Percentiles rank a stretch among this genome's conserved stretches.
phyloP scores from a whole-genome alignment of 139 green algal species.

The Chlorella vulgaris region DNA sequence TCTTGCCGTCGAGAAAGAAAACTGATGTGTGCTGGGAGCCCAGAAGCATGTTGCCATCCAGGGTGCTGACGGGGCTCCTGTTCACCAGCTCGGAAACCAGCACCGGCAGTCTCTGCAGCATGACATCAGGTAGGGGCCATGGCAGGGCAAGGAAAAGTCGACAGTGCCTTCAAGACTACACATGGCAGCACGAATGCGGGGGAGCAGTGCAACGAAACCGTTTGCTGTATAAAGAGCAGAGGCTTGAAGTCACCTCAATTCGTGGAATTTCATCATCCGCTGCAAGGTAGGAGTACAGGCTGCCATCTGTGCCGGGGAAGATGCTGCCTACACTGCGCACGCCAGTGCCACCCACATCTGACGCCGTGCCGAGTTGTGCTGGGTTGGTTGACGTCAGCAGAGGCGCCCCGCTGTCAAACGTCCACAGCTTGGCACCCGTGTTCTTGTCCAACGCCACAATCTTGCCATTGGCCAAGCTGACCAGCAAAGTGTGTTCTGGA shows the following conservation, averaged over 20 bases:
- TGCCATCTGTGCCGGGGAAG: conserved; percentile 89
- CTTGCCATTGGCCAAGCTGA: conserved; percentile 81
- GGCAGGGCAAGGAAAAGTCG: background rate
- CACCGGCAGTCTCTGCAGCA: conserved; percentile 78
- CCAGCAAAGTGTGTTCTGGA: conserved; percentile 57
- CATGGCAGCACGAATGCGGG: background rate
- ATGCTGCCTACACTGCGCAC: conserved; percentile 53
- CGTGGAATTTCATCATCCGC: background rate
- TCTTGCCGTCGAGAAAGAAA: conserved; percentile 78
- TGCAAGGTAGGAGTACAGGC: conserved; percentile 77
- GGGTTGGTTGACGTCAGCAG: conserved; percentile 63
- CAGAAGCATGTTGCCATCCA: conserved; percentile 85
- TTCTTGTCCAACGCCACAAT: conserved; percentile 74
- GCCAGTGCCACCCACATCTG: background rate
- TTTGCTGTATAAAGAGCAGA: too few relatives aligned
- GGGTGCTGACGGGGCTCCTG: conserved; percentile 74
- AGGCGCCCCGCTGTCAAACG: conserved; percentile 77
- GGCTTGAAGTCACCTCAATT: too few relatives aligned
- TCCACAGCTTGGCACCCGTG: conserved; percentile 77
- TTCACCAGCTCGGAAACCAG: conserved; percentile 87
- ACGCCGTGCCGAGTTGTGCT: background rate
- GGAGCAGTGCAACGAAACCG: too few relatives aligned
- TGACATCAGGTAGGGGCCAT: background rate
- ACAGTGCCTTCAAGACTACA: background rate
- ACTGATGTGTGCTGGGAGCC: conserved; percentile 73